Evolutionary conservation across 495 filamentous ascomycete genomes (phyloP), one percentile per base, ranked within the genome.

Genomic region (Aspergillus heteromorphus): DNA sequence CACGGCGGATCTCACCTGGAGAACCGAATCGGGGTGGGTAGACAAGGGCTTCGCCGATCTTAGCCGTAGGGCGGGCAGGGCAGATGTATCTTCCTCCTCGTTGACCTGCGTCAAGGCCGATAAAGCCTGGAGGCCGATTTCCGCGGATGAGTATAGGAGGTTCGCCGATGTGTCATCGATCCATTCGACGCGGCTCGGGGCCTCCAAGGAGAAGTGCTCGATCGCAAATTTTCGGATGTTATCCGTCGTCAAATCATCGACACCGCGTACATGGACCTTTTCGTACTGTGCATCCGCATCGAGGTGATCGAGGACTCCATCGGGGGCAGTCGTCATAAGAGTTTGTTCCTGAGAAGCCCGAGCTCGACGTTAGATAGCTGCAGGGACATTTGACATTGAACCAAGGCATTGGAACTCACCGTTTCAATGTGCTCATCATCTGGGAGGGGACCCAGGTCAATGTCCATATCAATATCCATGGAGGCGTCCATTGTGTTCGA

Each of bases 151-250:
- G 74, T 91, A 98, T 40, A 92, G 64, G 29, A 96, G 66, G 59
- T 96, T 97, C 55, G 90, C 89, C 0, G 91, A 93, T 16, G 82
- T 87, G 66, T 98, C 93, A 61, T 98, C 87, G 56, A 98, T 92
- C 93, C 93, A 98, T 70, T 97, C 89, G 59, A 97, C 73, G 17
- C 81, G 79, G 19, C 73, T 64, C 25, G 87, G 79, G 6, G 64
- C 58, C 13, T 79, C 72, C 3, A 68, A 58, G 13, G 77, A 62
- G 62, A 83, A 88, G 66, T 91, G 81, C 49, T 88, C 80, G 4
- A 65, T 49, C 2, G 87, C 79, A 59, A 87, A 97, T 56, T 74
- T 67, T 58, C 85, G 83, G 59, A 96, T 84, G 52, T 96, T 80
- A 19, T 82, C 76, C 7, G 91, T 90, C 14, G 82, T 87, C 63